Evolutionary conservation across 345 rosid species (phyloP).

Genomic region (Eucalyptus polybractea): DNA sequence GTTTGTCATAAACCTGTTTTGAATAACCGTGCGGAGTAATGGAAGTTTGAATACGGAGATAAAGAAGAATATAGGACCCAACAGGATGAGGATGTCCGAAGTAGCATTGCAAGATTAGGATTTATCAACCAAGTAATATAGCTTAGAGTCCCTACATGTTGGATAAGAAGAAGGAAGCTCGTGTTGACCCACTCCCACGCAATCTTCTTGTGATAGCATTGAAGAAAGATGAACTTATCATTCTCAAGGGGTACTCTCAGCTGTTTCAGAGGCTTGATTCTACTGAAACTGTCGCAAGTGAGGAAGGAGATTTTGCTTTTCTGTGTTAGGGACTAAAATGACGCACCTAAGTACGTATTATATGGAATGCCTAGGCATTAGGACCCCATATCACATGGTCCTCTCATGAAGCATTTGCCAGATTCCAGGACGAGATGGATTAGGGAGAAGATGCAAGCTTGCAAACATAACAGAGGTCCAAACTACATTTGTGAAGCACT

Average conservation of each 20-base stretch:
- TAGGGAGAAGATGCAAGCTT: background rate
- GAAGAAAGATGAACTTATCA: background rate
- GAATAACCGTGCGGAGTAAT: background rate
- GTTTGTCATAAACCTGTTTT: background rate
- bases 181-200: background rate
- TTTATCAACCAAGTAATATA: background rate
- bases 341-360: background rate
- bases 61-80: background rate
- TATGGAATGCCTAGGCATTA: background rate
- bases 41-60: background rate
- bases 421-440: background rate
- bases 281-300: background rate
- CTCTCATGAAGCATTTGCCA: background rate
- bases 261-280: background rate
- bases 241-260: background rate
- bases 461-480: background rate
- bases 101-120: background rate
- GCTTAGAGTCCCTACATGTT: background rate
- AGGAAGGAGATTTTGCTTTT: background rate
- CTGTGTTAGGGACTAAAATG: background rate
- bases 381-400: background rate
- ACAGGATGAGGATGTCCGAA: background rate
- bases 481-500: background rate
- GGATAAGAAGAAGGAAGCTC: background rate
- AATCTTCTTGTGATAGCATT: background rate